phyloP scores from a whole-genome alignment of 768 basidiomycete species.

The Lactifluus hygrophoroides region DNA sequence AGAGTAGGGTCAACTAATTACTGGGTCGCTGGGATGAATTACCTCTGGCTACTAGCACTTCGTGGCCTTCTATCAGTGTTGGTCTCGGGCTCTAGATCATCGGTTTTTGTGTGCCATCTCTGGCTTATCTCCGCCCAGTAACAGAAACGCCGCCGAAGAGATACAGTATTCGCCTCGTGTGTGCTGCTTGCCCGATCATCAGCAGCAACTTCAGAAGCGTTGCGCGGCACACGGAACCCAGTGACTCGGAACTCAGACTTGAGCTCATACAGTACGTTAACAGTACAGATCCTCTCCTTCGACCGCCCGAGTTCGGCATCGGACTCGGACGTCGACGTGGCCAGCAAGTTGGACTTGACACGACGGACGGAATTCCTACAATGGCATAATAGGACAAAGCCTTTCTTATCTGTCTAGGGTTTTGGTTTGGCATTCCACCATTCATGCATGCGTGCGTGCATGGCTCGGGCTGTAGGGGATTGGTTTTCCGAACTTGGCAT shows the following conservation, averaged over 20 bases:
- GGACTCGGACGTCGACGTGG: too few relatives aligned
- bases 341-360: too few relatives aligned
- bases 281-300: too few relatives aligned
- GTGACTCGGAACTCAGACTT: too few relatives aligned
- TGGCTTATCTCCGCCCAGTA: constrained; percentile 10
- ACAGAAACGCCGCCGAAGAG: background rate
- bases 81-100: background rate
- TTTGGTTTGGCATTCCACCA: too few relatives aligned
- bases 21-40: background rate
- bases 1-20: background rate
- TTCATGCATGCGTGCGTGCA: too few relatives aligned
- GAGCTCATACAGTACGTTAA: background rate
- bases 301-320: too few relatives aligned
- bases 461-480: too few relatives aligned
- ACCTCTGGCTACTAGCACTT: background rate
- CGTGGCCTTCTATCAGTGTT: background rate
- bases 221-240: background rate
- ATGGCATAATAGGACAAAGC: too few relatives aligned
- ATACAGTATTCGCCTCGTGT: background rate
- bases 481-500: too few relatives aligned
- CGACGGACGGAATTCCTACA: too few relatives aligned
- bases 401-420: too few relatives aligned
- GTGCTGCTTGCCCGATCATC: background rate
- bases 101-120: constrained; percentile 2
- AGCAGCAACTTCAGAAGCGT: background rate